A percentile compares a stretch with the other conserved stretches of the same genome.
Conservation (phyloP, 768 basidiomycete genomes). For the Suillus discolor region DNA sequence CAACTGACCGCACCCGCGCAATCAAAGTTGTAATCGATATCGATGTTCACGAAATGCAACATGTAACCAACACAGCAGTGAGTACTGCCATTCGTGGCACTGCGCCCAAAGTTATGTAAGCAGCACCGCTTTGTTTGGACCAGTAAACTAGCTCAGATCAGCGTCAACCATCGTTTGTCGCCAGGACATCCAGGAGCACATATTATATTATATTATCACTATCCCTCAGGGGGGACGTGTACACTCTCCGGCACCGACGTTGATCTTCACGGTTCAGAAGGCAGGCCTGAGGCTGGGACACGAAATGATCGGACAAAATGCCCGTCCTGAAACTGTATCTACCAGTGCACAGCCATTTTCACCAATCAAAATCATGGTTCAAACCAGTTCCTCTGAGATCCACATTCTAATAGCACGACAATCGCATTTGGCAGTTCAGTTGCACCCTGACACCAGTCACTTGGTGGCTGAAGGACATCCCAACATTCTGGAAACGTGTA, state of each 20-base stretch:
- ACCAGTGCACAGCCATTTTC: background rate
- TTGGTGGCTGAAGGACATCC: background rate
- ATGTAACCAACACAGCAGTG: background rate
- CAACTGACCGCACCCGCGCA: slow-evolving; percentile 1
- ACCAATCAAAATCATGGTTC: background rate
- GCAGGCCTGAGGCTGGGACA: background rate
- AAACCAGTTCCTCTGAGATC: background rate
- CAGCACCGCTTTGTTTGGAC: background rate
- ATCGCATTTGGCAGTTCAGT: background rate
- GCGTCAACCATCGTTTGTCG: slow-evolving; percentile 1
- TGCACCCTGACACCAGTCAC: background rate
- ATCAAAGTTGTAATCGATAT: background rate
- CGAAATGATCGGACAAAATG: background rate
- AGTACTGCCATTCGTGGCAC: slow-evolving; percentile 4
- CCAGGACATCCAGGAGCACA: background rate
- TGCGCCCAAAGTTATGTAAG: background rate
- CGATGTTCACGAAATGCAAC: background rate
- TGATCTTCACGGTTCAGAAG: background rate
- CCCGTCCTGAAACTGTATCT: background rate
- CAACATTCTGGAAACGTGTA: background rate
- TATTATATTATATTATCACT: background rate
- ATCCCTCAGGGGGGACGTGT: background rate
- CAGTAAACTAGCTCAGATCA: background rate
- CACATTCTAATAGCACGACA: background rate
- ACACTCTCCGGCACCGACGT: too few relatives aligned